A percentile compares a stretch with the other conserved stretches of the same genome.
phyloP scores from a whole-genome alignment of 1,284 basidiomycete species.

The Apiotrichum porosum region DNA sequence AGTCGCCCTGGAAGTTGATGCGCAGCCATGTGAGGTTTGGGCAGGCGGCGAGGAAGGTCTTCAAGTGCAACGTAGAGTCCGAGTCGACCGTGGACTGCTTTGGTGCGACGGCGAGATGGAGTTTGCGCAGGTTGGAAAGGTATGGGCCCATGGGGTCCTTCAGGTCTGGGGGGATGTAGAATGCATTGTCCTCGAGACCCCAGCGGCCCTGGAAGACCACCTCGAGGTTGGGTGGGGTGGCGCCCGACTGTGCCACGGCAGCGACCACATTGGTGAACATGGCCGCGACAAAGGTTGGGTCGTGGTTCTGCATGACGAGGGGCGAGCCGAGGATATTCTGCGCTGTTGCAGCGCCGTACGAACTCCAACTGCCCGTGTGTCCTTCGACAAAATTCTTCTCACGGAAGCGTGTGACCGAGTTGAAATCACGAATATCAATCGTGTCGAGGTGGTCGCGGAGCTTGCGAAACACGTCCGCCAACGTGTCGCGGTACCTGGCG shows the following conservation, averaged over 20 bases:
- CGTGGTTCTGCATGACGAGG: neutral
- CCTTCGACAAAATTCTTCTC: constrained; percentile 1
- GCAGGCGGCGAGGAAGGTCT: neutral
- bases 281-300: neutral
- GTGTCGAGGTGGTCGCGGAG: constrained; percentile 19
- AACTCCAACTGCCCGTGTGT: no score
- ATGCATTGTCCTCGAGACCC: neutral
- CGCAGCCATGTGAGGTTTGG: constrained; percentile 9
- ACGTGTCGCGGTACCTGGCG: neutral
- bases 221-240: constrained; percentile 2
- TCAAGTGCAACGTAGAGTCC: neutral
- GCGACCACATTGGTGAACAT: constrained; percentile 4
- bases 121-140: constrained; percentile 2
- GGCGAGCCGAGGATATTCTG: neutral
- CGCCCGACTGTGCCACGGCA: neutral
- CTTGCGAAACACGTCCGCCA: neutral
- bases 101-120: constrained; percentile 9
- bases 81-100: neutral
- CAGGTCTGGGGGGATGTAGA: neutral
- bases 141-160: neutral
- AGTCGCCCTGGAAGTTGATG: constrained; percentile 1
- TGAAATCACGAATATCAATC: constrained; percentile 54
- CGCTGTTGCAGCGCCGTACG: neutral
- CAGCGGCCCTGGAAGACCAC: neutral
- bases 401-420: constrained; percentile 12